Evolutionary conservation across 1,284 basidiomycete species (phyloP).

Genomic region (Flammula alnicola): DNA sequence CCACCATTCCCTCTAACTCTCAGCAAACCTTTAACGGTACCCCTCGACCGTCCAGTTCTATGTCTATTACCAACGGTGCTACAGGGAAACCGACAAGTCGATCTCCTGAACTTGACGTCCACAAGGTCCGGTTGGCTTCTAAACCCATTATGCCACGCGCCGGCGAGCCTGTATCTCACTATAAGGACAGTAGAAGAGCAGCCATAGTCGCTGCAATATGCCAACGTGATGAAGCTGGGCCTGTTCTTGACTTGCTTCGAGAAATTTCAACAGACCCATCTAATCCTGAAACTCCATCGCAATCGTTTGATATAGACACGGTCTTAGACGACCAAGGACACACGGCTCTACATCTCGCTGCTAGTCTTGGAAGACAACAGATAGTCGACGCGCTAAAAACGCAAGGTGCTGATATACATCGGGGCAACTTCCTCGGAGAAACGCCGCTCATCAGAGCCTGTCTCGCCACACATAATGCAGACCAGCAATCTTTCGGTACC

Average conservation of each 20-base stretch:
- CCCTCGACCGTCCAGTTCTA: slow-evolving; percentile 36
- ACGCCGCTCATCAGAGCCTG: slow-evolving; percentile 94
- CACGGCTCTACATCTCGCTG: slow-evolving; percentile 92
- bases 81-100: slow-evolving; percentile 30
- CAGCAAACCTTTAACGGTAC: slow-evolving; percentile 38
- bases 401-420: slow-evolving; percentile 82
- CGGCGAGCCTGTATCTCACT: slow-evolving; percentile 58
- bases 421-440: slow-evolving; percentile 94
- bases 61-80: slow-evolving; percentile 39
- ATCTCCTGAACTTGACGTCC: slow-evolving; percentile 39
- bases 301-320: slow-evolving; percentile 69
- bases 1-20: slow-evolving; percentile 21
- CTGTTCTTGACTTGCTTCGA: slow-evolving; percentile 67
- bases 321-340: slow-evolving; percentile 95
- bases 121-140: slow-evolving; percentile 65
- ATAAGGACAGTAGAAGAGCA: slow-evolving; percentile 64
- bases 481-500: slow-evolving; percentile 75
- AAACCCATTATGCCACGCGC: slow-evolving; percentile 66
- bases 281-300: slow-evolving; percentile 30
- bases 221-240: slow-evolving; percentile 65
- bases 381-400: slow-evolving; percentile 72
- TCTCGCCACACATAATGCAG: slow-evolving; percentile 87
- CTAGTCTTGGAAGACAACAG: slow-evolving; percentile 78
- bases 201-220: slow-evolving; percentile 68
- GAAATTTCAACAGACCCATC: slow-evolving; percentile 59